Percentiles rank a stretch among this genome's conserved stretches.
Conservation (phyloP, 495 filamentous ascomycete species). For the Echria macrotheca region DNA sequence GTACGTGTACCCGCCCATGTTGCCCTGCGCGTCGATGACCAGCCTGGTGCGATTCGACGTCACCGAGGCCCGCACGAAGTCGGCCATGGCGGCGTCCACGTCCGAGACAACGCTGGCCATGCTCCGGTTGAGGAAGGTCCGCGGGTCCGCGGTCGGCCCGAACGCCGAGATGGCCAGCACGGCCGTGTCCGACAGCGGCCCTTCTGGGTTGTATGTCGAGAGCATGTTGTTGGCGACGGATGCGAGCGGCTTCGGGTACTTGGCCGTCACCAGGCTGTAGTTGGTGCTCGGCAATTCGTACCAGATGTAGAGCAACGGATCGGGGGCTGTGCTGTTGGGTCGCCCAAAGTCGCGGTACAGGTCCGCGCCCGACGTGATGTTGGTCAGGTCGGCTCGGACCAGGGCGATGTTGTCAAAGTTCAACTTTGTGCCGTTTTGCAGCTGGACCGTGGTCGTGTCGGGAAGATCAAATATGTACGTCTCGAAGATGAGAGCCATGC, state of each 20-base stretch:
- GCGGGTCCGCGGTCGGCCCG: too few species aligned
- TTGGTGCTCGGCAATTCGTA: background rate
- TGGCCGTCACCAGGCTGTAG: background rate
- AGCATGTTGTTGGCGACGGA: background rate
- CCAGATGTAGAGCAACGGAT: background rate
- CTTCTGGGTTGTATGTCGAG: background rate
- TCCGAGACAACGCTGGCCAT: background rate
- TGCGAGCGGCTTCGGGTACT: conserved; percentile 9
- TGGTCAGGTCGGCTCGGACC: conserved; percentile 15
- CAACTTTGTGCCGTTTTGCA: conserved; percentile 13
- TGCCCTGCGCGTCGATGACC: conserved; percentile 50
- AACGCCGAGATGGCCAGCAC: conserved; percentile 15
- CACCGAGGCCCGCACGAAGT: conserved; percentile 5
- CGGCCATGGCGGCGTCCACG: conserved; percentile 12
- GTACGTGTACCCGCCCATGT: conserved; percentile 43
- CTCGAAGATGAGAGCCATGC: background rate
- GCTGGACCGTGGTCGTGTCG: conserved; percentile 14
- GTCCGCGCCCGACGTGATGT: conserved; percentile 11
- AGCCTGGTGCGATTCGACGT: conserved; percentile 22
- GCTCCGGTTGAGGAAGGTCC: background rate
- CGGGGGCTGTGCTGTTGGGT: background rate
- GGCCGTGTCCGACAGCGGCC: conserved; percentile 1
- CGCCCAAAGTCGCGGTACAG: conserved; percentile 10
- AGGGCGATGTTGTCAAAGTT: conserved; percentile 10
- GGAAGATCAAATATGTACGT: background rate